Percentiles rank a stretch among this genome's conserved stretches.
Conservation (phyloP, 441 rosid genomes). For the Populus trichocarpa region DNA sequence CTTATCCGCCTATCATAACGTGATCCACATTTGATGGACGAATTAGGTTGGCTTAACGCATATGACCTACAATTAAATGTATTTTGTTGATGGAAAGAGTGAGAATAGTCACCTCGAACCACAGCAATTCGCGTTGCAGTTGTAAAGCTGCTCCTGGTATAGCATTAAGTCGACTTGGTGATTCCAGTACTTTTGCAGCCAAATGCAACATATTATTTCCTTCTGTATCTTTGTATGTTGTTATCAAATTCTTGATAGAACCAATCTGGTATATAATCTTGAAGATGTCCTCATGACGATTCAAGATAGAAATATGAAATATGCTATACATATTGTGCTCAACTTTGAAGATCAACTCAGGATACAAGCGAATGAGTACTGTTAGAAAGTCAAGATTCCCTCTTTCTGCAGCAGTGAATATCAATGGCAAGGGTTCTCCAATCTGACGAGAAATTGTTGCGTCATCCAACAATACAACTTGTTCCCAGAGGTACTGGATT, state of each 20-base stretch:
- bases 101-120: slow-evolving; percentile 24
- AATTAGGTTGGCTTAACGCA: too few species aligned
- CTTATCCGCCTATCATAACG: background rate
- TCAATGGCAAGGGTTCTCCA: background rate
- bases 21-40: too few species aligned
- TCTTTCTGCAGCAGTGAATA: slow-evolving; percentile 25
- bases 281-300: slow-evolving; percentile 35
- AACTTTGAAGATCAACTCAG: slow-evolving; percentile 28
- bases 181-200: background rate
- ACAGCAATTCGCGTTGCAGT: slow-evolving; percentile 32
- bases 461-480: slow-evolving; percentile 17
- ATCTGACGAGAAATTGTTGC: slow-evolving; percentile 14
- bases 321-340: slow-evolving; percentile 21
- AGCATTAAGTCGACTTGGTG: slow-evolving; percentile 14
- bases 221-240: slow-evolving; percentile 13
- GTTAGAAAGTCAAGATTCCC: slow-evolving; percentile 32
- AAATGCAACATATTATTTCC: slow-evolving; percentile 15
- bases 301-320: slow-evolving; percentile 31
- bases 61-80: background rate
- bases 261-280: slow-evolving; percentile 18
- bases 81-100: background rate
- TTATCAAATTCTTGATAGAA: slow-evolving; percentile 28
- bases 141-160: slow-evolving; percentile 49
- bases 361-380: slow-evolving; percentile 18
- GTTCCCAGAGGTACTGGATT: background rate